Percentiles rank a stretch among this genome's conserved stretches.
These are phyloP conservation scores for Setomelanomma holmii DNA, from an alignment of 2,329 filamentous ascomycete species.

Conservation along the genomic window DNA sequence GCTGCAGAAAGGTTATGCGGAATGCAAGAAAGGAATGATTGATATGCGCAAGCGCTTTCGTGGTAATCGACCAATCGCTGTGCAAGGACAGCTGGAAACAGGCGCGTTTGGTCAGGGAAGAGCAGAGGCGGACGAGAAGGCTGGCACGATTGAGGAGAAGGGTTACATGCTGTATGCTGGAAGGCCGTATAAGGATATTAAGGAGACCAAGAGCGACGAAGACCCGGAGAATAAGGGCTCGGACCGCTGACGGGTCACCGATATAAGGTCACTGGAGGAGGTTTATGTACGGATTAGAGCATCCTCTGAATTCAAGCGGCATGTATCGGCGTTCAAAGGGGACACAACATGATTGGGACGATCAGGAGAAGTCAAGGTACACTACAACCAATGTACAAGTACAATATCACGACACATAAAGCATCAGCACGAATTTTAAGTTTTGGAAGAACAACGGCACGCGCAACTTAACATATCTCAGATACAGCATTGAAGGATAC, in stretches of 20 bases:
- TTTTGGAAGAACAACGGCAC: too few relatives aligned
- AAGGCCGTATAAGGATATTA: slow-evolving; percentile 37
- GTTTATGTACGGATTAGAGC: slow-evolving; percentile 5
- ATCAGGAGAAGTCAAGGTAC: not conserved
- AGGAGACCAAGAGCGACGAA: slow-evolving; percentile 39
- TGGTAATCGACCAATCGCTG: slow-evolving; percentile 82
- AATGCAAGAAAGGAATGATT: slow-evolving; percentile 95
- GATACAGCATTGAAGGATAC: too few relatives aligned
- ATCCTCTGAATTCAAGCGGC: not conserved
- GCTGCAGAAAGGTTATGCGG: slow-evolving; percentile 85
- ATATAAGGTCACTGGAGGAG: slow-evolving; percentile 15
- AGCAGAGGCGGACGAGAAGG: slow-evolving; percentile 39
- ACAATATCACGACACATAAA: too few relatives aligned
- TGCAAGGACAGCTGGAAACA: slow-evolving; percentile 42
- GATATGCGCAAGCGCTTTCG: slow-evolving; percentile 99
- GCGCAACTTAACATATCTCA: too few relatives aligned
- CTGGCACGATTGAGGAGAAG: slow-evolving; percentile 47
- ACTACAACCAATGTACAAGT: not conserved
- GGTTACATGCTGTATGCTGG: slow-evolving; percentile 50
- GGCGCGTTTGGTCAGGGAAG: slow-evolving; percentile 41
- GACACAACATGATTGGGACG: not conserved
- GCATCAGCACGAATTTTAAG: too few relatives aligned
- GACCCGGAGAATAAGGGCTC: slow-evolving; percentile 30
- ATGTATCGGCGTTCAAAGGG: not conserved
- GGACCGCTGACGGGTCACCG: slow-evolving; percentile 17